Evolutionary conservation across 2,329 filamentous ascomycete species (phyloP).

Genomic region (Niveomyces coronatus): DNA sequence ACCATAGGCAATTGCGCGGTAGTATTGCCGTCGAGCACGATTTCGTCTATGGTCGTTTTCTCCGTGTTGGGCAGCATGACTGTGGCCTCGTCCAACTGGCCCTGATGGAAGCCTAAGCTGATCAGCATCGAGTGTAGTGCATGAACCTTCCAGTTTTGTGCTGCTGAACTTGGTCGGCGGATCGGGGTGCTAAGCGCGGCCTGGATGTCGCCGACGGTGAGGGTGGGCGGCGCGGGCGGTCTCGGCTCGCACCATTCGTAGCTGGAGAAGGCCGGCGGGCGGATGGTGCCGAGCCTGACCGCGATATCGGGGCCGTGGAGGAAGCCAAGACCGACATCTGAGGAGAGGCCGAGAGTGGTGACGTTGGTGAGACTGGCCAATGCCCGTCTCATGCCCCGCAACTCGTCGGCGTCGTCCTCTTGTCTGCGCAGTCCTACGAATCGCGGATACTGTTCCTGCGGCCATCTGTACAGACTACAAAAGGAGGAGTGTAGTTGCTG

Average conservation of each 20-base stretch:
- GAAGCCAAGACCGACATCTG: conserved; percentile 59
- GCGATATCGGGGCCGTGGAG: conserved; percentile 50
- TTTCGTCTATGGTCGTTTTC: too few species aligned
- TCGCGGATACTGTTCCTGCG: conserved; percentile 45
- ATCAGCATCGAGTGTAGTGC: too few species aligned
- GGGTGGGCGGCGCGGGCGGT: not conserved
- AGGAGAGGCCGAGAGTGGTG: conserved; percentile 54
- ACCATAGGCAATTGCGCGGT: too few species aligned
- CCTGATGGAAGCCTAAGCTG: too few species aligned
- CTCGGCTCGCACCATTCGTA: conserved; percentile 20
- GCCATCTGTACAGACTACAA: conserved; percentile 59
- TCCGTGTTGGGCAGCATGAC: too few species aligned
- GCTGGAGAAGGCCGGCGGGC: conserved; percentile 25
- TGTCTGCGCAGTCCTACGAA: conserved; percentile 49
- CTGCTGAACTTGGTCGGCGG: too few species aligned
- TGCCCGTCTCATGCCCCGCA: conserved; percentile 48
- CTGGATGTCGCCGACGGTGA: conserved; percentile 8
- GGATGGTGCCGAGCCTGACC: conserved; percentile 30
- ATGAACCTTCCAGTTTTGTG: conserved; percentile 21
- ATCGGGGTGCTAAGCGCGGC: not conserved
- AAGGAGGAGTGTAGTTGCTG: conserved; percentile 46
- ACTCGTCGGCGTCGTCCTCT: conserved; percentile 54
- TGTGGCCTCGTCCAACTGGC: too few species aligned
- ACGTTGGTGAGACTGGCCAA: conserved; percentile 45
- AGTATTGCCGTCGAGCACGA: too few species aligned